phyloP scores from a whole-genome alignment of 768 basidiomycete genomes.

The Tulasnella sp. region DNA sequence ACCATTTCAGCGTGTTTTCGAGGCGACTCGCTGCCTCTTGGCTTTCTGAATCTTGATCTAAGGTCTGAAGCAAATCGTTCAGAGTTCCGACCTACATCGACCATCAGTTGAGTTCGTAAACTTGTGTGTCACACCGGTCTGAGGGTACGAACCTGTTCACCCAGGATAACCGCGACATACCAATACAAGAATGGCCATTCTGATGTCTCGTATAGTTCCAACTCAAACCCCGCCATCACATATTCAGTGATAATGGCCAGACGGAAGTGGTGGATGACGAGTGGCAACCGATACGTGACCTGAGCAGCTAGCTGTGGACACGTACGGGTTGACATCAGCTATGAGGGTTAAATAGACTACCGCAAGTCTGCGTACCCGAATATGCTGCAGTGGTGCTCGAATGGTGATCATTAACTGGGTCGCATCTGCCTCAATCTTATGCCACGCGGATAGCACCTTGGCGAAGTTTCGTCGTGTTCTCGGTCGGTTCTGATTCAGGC shows the following conservation, averaged over 20 bases:
- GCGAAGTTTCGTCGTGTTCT: slow-evolving; percentile 25
- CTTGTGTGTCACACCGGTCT: background rate
- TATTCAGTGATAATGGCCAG: slow-evolving; percentile 66
- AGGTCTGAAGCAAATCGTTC: background rate
- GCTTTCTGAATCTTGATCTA: slow-evolving; percentile 8
- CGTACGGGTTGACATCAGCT: background rate
- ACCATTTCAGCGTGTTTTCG: slow-evolving; percentile 19
- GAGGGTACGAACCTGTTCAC: slow-evolving; percentile 3
- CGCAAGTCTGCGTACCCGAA: slow-evolving; percentile 10
- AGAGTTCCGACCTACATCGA: slow-evolving; percentile 7
- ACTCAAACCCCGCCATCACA: slow-evolving; percentile 73
- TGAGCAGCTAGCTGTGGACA: slow-evolving; percentile 37
- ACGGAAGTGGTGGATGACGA: slow-evolving; percentile 60
- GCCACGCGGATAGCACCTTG: slow-evolving; percentile 31
- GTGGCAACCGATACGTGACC: slow-evolving; percentile 51
- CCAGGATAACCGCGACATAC: slow-evolving; percentile 48
- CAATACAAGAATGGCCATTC: slow-evolving; percentile 79
- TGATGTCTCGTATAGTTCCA: slow-evolving; percentile 68
- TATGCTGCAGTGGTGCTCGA: slow-evolving; percentile 1
- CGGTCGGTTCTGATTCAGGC: slow-evolving; percentile 29
- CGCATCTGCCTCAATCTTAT: slow-evolving; percentile 29
- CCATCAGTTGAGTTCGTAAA: background rate
- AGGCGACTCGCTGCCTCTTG: background rate
- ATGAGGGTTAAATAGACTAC: background rate
- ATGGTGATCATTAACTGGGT: slow-evolving; percentile 17